A percentile compares a stretch with the other conserved stretches of the same genome.
These are phyloP conservation scores for Plasmodium berghei DNA, from an alignment of 169 alveolate species.

Conservation along the genomic window DNA sequence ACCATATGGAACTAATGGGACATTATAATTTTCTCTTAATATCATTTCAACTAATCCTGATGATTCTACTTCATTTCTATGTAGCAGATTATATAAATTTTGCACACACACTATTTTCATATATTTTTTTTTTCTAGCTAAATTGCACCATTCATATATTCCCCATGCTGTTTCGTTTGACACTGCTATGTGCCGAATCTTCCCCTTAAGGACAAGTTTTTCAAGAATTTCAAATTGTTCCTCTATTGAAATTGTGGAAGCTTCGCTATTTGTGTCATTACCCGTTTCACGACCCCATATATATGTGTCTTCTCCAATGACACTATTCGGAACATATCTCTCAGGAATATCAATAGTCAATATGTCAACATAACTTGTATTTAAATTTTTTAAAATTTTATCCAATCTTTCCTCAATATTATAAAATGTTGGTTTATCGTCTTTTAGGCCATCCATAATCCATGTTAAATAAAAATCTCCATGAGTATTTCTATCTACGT, in stretches of 20 bases:
- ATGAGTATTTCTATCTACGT: conserved; percentile 70
- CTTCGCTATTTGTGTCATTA: conserved; percentile 23
- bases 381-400: conserved; percentile 78
- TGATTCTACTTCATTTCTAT: conserved; percentile 87
- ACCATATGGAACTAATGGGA: conserved; percentile 89
- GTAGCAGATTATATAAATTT: conserved; percentile 84
- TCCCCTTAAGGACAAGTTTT: conserved; percentile 83
- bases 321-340: conserved; percentile 86
- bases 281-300: conserved; percentile 84
- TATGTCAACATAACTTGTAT: conserved; percentile 85
- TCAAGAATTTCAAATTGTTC: conserved; percentile 83
- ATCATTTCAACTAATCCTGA: conserved; percentile 87
- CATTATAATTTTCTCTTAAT: conserved; percentile 78
- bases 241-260: conserved; percentile 50
- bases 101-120: conserved; percentile 80
- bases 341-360: conserved; percentile 85
- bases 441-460: conserved; percentile 48
- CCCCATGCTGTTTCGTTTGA: conserved; percentile 90
- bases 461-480: conserved; percentile 77
- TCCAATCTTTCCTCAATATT: conserved; percentile 87
- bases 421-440: conserved; percentile 28
- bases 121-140: conserved; percentile 79
- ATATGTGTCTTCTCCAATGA: conserved; percentile 89
- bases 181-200: conserved; percentile 85
- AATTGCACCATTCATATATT: conserved; percentile 77